A percentile compares a stretch with the other conserved stretches of the same genome.
phyloP scores from a whole-genome alignment of 495 filamentous ascomycete species.

The Podospora australis region DNA sequence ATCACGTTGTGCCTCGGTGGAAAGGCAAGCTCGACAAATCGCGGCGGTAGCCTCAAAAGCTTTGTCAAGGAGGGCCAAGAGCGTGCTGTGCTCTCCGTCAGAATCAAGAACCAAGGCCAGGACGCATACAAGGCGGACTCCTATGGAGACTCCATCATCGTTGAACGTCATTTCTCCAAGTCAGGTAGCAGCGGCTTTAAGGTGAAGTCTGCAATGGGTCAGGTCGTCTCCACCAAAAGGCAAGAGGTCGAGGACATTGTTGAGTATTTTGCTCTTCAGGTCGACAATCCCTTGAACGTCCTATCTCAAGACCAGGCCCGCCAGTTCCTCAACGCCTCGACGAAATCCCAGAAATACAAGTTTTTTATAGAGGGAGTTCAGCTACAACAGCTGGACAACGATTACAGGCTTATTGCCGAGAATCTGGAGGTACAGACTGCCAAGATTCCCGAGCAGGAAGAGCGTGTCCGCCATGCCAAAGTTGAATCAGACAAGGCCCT shows the following conservation, averaged over 20 bases:
- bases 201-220: slow-evolving; percentile 66
- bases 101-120: slow-evolving; percentile 81
- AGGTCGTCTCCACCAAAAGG: slow-evolving; percentile 74
- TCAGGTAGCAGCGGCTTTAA: slow-evolving; percentile 78
- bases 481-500: slow-evolving; percentile 34
- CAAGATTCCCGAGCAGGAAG: slow-evolving; percentile 44
- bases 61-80: slow-evolving; percentile 91
- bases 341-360: slow-evolving; percentile 80
- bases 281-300: slow-evolving; percentile 98
- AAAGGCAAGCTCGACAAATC: slow-evolving; percentile 91
- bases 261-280: slow-evolving; percentile 86
- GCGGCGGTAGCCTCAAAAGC: slow-evolving; percentile 81
- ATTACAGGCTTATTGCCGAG: slow-evolving; percentile 70
- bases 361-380: slow-evolving; percentile 96
- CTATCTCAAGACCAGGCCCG: slow-evolving; percentile 93
- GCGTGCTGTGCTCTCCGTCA: slow-evolving; percentile 50
- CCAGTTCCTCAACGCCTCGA: slow-evolving; percentile 83
- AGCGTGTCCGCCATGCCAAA: slow-evolving; percentile 55
- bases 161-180: slow-evolving; percentile 82
- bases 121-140: slow-evolving; percentile 76
- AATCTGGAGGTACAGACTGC: slow-evolving; percentile 41
- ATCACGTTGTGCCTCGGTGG: slow-evolving; percentile 91
- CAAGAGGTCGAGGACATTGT: slow-evolving; percentile 86
- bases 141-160: slow-evolving; percentile 79
- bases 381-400: slow-evolving; percentile 82